A percentile compares a stretch with the other conserved stretches of the same genome.
Evolutionary conservation across 176 grass and related monocot genomes (phyloP).

Genomic region (Musa acuminata): DNA sequence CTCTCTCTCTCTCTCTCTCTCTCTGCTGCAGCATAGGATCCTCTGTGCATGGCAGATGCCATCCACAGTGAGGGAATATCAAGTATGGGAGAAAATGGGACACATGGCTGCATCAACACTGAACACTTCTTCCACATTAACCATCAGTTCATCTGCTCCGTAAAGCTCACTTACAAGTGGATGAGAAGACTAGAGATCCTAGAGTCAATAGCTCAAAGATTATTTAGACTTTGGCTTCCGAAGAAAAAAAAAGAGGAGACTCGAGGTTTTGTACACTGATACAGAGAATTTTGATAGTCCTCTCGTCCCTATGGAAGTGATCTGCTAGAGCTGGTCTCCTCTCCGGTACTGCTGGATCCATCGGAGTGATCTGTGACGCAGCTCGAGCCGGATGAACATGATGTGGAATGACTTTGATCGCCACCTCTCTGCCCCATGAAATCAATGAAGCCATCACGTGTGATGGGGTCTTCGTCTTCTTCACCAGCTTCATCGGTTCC

Average conservation of each 20-base stretch:
- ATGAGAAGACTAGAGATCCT: background rate
- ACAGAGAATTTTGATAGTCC: background rate
- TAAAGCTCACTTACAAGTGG: background rate
- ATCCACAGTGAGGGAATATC: background rate
- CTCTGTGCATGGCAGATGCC: background rate
- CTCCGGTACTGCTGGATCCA: constrained; percentile 8
- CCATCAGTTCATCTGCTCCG: constrained; percentile 4
- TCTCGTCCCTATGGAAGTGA: constrained; percentile 11
- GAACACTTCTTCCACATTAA: background rate
- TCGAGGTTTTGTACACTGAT: background rate
- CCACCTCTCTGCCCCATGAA: constrained; percentile 6
- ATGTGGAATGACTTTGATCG: background rate
- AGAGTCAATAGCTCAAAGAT: constrained; percentile 7
- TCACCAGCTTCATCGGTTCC: background rate
- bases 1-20: no score
- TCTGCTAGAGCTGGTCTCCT: constrained; percentile 4
- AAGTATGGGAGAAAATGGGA: background rate
- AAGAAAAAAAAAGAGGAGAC: background rate
- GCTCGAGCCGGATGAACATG: constrained; percentile 9
- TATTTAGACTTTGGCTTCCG: constrained; percentile 7
- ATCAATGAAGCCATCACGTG: background rate
- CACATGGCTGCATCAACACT: background rate
- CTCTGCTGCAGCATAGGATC: background rate
- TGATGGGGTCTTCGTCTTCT: background rate
- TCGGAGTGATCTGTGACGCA: constrained; percentile 15